phyloP scores from a whole-genome alignment of 306 rosid genomes.

The Corylus americana region DNA sequence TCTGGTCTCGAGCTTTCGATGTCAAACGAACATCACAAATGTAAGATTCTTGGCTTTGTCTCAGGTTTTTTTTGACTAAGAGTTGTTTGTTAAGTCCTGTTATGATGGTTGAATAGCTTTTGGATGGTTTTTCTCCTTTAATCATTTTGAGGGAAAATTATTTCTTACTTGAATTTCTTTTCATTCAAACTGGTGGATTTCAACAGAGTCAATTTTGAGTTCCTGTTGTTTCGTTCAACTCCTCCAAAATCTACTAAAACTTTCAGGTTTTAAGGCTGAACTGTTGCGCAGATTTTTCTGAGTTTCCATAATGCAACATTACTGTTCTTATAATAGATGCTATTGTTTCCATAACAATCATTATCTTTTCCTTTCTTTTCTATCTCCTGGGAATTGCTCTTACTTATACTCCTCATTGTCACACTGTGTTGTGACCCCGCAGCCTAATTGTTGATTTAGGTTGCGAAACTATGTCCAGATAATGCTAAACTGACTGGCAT shows the following conservation, averaged over 20 bases:
- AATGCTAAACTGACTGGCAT: conserved; percentile 2
- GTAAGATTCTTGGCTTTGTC: conserved; percentile 46
- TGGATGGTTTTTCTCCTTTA: conserved; percentile 17
- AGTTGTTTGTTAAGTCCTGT: conserved; percentile 18
- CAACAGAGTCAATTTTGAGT: background rate
- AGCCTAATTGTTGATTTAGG: background rate
- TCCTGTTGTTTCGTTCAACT: conserved; percentile 10
- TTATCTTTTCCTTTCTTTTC: background rate
- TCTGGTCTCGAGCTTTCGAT: conserved; percentile 93
- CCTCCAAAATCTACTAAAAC: background rate
- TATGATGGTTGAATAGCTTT: conserved; percentile 7
- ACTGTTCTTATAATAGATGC: background rate
- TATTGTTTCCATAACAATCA: background rate
- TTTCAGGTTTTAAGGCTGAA: background rate
- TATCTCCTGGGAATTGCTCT: background rate
- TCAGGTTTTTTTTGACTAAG: background rate
- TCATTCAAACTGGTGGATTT: background rate
- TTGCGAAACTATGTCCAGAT: background rate
- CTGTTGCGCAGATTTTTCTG: background rate
- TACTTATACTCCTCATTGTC: background rate
- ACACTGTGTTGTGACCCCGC: background rate
- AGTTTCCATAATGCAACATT: background rate
- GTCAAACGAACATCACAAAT: conserved; percentile 69
- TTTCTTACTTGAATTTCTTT: conserved; percentile 16
- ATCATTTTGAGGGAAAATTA: background rate